phyloP scores from a whole-genome alignment of 345 rosid genomes.

The Rhodamnia rubescens region DNA sequence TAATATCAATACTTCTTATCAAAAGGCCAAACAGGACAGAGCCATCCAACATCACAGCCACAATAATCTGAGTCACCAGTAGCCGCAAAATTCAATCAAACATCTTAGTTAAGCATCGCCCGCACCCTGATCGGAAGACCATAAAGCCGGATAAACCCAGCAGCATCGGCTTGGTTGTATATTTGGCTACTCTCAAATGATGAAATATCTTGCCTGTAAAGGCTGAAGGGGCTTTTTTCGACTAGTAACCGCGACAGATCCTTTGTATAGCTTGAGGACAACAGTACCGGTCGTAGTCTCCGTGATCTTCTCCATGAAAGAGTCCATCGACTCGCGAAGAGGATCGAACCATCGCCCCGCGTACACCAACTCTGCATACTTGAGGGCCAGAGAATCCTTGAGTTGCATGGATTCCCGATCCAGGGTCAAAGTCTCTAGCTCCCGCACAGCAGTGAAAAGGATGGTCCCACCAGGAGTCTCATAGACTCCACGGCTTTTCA shows the following conservation, averaged over 20 bases:
- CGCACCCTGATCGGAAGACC: slow-evolving; percentile 81
- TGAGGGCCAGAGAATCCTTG: slow-evolving; percentile 67
- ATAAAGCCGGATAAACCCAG: slow-evolving; percentile 66
- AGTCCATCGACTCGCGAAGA: slow-evolving; percentile 67
- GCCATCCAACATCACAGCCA: not conserved
- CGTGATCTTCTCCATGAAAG: slow-evolving; percentile 77
- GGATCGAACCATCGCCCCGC: slow-evolving; percentile 98
- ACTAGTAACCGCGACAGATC: slow-evolving; percentile 51
- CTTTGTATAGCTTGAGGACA: slow-evolving; percentile 70
- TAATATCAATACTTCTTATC: not conserved
- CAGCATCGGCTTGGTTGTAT: slow-evolving; percentile 89
- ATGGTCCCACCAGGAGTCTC: slow-evolving; percentile 98
- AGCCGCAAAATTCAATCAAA: not conserved
- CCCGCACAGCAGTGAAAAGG: slow-evolving; percentile 64
- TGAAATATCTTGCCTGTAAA: slow-evolving; percentile 83
- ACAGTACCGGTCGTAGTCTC: slow-evolving; percentile 69
- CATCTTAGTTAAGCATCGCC: slow-evolving; percentile 69
- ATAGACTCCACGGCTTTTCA: slow-evolving; percentile 97
- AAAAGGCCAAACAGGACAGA: not conserved
- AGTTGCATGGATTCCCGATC: slow-evolving; percentile 78
- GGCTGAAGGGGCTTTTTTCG: slow-evolving; percentile 58
- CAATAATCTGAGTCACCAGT: not conserved
- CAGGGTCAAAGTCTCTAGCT: slow-evolving; percentile 76
- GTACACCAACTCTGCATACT: slow-evolving; percentile 84
- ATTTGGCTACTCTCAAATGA: slow-evolving; percentile 78